Conservation (phyloP, 2,329 filamentous ascomycete genomes). For the Penicillium sclerotiorum region DNA sequence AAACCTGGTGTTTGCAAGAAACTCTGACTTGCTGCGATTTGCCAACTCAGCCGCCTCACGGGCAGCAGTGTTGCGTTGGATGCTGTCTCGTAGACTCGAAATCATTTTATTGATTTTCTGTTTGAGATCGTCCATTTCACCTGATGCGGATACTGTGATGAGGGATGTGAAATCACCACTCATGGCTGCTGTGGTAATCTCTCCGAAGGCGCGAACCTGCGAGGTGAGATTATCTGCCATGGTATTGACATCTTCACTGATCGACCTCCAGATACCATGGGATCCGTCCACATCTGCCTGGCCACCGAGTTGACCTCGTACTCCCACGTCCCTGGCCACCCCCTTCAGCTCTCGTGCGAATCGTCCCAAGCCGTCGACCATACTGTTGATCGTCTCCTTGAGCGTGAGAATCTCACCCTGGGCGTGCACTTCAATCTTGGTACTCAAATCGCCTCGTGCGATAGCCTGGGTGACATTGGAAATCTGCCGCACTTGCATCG, state of each 20-base stretch:
- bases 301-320: conserved; percentile 96
- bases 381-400: conserved; percentile 96
- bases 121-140: conserved; percentile 97
- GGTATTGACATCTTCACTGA: conserved; percentile 91
- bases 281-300: conserved; percentile 89
- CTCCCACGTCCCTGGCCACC: conserved; percentile 90
- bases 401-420: conserved; percentile 88
- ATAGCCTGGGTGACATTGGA: conserved; percentile 91
- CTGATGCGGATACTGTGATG: conserved; percentile 90
- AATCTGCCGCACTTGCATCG: conserved; percentile 74
- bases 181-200: conserved; percentile 91
- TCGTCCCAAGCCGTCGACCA: conserved; percentile 88
- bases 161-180: conserved; percentile 94
- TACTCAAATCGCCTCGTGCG: conserved; percentile 89
- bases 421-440: conserved; percentile 89
- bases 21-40: conserved; percentile 96
- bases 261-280: conserved; percentile 92
- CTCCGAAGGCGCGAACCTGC: conserved; percentile 91
- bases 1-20: conserved; percentile 87
- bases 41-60: conserved; percentile 90
- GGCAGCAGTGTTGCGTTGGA: conserved; percentile 89
- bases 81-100: conserved; percentile 86
- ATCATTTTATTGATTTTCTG: conserved; percentile 99
- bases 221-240: conserved; percentile 85
- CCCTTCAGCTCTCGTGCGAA: conserved; percentile 93